These are phyloP conservation scores for Tylopilus sp. DNA, from an alignment of 768 basidiomycete species.

Conservation along the genomic window DNA sequence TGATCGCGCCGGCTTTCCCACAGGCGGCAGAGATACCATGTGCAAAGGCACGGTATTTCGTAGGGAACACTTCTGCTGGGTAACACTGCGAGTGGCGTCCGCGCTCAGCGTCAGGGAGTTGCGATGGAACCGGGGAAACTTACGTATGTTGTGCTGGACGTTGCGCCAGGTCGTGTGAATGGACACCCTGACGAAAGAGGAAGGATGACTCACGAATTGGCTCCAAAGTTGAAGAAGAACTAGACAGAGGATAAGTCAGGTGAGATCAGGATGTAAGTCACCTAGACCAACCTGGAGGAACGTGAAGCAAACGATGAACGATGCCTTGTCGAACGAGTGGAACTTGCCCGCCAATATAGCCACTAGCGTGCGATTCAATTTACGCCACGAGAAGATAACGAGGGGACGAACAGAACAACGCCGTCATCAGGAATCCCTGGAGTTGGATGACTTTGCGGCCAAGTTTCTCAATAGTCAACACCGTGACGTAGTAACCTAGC, in stretches of 20 bases:
- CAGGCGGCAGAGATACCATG: slow-evolving; percentile 73
- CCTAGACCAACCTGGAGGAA: slow-evolving; percentile 50
- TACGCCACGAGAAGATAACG: background rate
- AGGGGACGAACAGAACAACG: slow-evolving; percentile 50
- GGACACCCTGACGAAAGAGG: background rate
- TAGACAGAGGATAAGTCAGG: slow-evolving; percentile 18
- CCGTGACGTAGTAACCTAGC: slow-evolving; percentile 64
- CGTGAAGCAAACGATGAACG: slow-evolving; percentile 72
- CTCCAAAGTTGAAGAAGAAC: slow-evolving; percentile 84
- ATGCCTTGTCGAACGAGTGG: slow-evolving; percentile 47
- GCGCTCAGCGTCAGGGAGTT: background rate
- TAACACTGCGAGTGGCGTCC: slow-evolving; percentile 45
- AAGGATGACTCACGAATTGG: slow-evolving; percentile 49
- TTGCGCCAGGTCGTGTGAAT: slow-evolving; percentile 1
- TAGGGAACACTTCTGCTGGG: slow-evolving; percentile 79
- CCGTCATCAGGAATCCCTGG: slow-evolving; percentile 69
- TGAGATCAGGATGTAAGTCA: background rate
- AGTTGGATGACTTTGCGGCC: slow-evolving; percentile 76
- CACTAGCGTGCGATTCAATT: slow-evolving; percentile 36
- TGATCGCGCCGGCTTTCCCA: slow-evolving; percentile 76
- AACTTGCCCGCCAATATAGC: slow-evolving; percentile 69
- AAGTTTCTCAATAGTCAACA: slow-evolving; percentile 67
- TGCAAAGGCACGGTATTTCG: slow-evolving; percentile 66
- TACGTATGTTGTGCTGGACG: slow-evolving; percentile 50
- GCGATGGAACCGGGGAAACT: slow-evolving; percentile 4